phyloP scores from a whole-genome alignment of 2,329 filamentous ascomycete species.

The Setomelanomma holmii region DNA sequence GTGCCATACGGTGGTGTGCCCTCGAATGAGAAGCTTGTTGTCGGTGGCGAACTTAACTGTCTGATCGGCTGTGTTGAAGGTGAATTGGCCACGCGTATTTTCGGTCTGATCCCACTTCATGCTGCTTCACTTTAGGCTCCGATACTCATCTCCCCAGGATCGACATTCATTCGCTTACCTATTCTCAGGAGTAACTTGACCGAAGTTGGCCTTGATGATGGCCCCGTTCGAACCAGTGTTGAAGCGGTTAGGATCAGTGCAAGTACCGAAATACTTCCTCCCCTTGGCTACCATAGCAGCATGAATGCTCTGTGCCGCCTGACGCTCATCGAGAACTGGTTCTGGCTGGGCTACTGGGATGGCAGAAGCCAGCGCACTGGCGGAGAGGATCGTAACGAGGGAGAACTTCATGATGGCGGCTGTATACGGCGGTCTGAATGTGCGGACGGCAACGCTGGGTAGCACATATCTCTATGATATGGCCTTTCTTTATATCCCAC shows the following conservation, averaged over 20 bases:
- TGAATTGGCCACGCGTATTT: constrained; percentile 50
- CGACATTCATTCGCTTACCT: constrained; percentile 26
- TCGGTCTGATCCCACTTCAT: constrained; percentile 74
- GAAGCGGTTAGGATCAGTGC: constrained; percentile 63
- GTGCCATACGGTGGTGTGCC: constrained; percentile 73
- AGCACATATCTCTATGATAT: neutral
- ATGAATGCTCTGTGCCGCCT: constrained; percentile 59
- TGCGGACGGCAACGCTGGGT: neutral
- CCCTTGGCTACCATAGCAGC: constrained; percentile 66
- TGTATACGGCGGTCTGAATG: neutral
- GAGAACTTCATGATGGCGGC: constrained; percentile 41
- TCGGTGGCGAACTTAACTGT: constrained; percentile 64
- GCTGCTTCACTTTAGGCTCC: constrained; percentile 37
- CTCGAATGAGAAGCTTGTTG: constrained; percentile 67
- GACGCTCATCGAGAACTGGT: constrained; percentile 34
- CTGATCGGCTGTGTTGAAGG: constrained; percentile 64
- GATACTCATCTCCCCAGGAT: neutral
- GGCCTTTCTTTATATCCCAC: constrained; percentile 1
- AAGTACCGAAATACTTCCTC: constrained; percentile 71
- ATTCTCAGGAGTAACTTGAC: constrained; percentile 72
- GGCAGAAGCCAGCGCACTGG: constrained; percentile 36
- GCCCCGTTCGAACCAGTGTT: constrained; percentile 59
- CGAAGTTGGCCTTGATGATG: constrained; percentile 69
- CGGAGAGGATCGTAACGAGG: constrained; percentile 36
- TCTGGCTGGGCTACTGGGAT: constrained; percentile 40